phyloP scores from a whole-genome alignment of 148 eudicot genomes.

The Beta vulgaris region DNA sequence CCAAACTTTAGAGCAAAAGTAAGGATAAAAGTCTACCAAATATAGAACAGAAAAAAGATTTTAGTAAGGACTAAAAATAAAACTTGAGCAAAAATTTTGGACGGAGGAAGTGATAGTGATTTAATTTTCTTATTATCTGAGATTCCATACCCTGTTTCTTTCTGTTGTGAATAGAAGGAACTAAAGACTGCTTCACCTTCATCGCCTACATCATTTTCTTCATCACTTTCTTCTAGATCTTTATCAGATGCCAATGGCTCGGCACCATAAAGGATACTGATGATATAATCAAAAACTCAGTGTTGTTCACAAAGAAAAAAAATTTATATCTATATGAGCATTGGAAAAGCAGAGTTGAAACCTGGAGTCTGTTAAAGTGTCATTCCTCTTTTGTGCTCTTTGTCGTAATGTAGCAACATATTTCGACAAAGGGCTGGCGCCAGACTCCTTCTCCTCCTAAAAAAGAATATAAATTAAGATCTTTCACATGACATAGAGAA shows the following conservation, averaged over 20 bases:
- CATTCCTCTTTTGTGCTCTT: conserved; percentile 71
- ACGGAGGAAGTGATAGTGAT: too few species aligned
- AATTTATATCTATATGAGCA: not conserved
- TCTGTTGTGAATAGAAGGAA: conserved; percentile 63
- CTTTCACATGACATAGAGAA: too few species aligned
- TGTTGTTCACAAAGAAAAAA: not conserved
- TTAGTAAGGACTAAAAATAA: too few species aligned
- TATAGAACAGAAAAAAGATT: too few species aligned
- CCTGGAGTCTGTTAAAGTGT: conserved; percentile 71
- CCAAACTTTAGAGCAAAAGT: too few species aligned
- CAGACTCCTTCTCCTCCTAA: conserved; percentile 73
- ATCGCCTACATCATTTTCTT: conserved; percentile 37
- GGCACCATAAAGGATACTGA: conserved; percentile 74
- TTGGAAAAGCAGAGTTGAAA: conserved; percentile 25
- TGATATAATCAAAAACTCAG: conserved; percentile 19
- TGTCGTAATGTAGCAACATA: conserved; percentile 55
- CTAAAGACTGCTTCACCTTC: conserved; percentile 56
- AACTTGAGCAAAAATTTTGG: too few species aligned
- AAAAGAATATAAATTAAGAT: too few species aligned
- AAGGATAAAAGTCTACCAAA: too few species aligned
- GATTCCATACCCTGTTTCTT: conserved; percentile 51
- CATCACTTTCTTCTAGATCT: conserved; percentile 43
- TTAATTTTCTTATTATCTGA: conserved; percentile 5
- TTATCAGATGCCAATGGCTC: conserved; percentile 49
- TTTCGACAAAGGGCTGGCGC: conserved; percentile 67